Percentiles rank a stretch among this genome's conserved stretches.
phyloP scores from a whole-genome alignment of 768 basidiomycete species.

The Infundibulicybe gibba region DNA sequence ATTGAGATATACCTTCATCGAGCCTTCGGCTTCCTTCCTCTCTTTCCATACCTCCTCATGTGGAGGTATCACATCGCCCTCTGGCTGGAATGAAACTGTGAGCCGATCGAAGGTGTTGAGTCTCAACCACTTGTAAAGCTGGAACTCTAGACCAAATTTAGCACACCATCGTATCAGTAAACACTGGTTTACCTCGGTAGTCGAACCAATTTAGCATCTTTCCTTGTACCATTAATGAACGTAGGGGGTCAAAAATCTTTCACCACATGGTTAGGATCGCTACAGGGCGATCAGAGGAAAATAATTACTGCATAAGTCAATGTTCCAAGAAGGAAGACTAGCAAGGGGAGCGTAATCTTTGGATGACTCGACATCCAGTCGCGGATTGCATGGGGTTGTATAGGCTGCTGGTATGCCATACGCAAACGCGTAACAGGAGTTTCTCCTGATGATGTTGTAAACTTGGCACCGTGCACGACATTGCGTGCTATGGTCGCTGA shows the following conservation, averaged over 20 bases:
- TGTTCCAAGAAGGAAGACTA: slow-evolving; percentile 87
- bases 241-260: slow-evolving; percentile 91
- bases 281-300: neutral
- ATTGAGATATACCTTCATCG: slow-evolving; percentile 65
- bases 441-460: slow-evolving; percentile 19
- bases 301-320: slow-evolving; percentile 78
- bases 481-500: slow-evolving; percentile 84
- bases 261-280: neutral
- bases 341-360: slow-evolving; percentile 71
- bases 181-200: slow-evolving; percentile 45
- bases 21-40: slow-evolving; percentile 68
- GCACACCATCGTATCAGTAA: no score
- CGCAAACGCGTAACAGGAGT: slow-evolving; percentile 36
- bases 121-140: slow-evolving; percentile 74
- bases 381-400: slow-evolving; percentile 63
- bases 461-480: slow-evolving; percentile 59
- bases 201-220: slow-evolving; percentile 87
- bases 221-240: slow-evolving; percentile 76
- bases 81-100: slow-evolving; percentile 12
- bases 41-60: slow-evolving; percentile 74
- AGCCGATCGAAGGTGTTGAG: slow-evolving; percentile 54
- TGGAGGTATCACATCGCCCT: no score
- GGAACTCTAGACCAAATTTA: slow-evolving; percentile 46
- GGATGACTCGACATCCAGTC: slow-evolving; percentile 89
- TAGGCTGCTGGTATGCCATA: slow-evolving; percentile 56